phyloP scores from a whole-genome alignment of 306 rosid genomes.

The Boehmeria nivea region DNA sequence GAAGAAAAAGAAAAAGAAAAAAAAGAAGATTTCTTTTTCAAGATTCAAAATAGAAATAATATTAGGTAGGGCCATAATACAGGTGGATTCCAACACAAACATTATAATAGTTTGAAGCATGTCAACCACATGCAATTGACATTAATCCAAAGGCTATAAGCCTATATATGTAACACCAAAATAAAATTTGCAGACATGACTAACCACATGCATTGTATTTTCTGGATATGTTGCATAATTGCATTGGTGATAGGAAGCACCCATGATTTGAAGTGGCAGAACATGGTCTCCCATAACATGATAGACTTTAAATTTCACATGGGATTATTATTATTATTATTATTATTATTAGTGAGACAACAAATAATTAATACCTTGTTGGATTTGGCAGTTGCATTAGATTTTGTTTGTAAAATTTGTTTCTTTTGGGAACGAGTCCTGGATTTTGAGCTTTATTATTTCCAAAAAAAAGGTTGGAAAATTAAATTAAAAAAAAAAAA shows the following conservation, averaged over 20 bases:
- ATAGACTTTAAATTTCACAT: not conserved
- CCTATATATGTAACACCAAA: not conserved
- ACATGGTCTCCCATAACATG: conserved; percentile 19
- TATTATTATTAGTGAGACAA: not conserved
- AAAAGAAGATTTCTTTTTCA: not conserved
- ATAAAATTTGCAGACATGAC: conserved; percentile 1
- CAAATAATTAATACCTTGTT: not conserved
- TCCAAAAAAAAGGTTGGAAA: too few relatives aligned
- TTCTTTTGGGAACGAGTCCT: not conserved
- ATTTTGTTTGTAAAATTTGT: conserved; percentile 1
- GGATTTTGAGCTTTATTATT: too few relatives aligned
- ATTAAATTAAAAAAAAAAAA: too few relatives aligned
- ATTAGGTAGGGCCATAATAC: conserved; percentile 8
- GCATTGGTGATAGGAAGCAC: conserved; percentile 16
- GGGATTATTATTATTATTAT: not conserved
- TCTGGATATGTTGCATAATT: conserved; percentile 6
- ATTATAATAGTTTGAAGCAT: conserved; percentile 1
- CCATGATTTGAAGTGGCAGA: conserved; percentile 15
- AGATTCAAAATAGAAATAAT: not conserved
- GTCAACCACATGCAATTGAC: conserved; percentile 8
- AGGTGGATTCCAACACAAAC: conserved; percentile 10
- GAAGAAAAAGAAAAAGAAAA: too few relatives aligned
- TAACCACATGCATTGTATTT: conserved; percentile 5
- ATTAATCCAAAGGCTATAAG: not conserved
- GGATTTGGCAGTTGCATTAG: not conserved